Conservation (phyloP, 1,284 basidiomycete genomes). For the Ganoderma boninense region DNA sequence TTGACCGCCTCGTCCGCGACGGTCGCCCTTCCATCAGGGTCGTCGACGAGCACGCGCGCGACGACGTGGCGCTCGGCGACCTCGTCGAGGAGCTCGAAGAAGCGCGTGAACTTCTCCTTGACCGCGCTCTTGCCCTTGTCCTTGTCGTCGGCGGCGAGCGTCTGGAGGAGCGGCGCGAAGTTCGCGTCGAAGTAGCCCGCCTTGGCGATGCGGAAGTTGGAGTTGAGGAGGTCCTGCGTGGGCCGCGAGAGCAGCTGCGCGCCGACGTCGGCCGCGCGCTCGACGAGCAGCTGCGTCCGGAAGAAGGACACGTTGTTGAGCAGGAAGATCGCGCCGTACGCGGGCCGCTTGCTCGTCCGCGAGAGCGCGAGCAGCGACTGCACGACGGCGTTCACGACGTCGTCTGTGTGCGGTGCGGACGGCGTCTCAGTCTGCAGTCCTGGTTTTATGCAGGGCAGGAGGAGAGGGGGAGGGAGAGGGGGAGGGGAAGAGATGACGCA, state of each 20-base stretch:
- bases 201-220: constrained; percentile 78
- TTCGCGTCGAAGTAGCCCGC: constrained; percentile 84
- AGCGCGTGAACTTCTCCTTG: constrained; percentile 83
- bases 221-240: constrained; percentile 67
- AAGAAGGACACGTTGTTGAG: constrained; percentile 81
- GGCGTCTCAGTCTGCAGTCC: no score
- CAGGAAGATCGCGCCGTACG: constrained; percentile 77
- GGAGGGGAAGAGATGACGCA: constrained; percentile 45
- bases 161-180: constrained; percentile 77
- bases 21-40: constrained; percentile 61
- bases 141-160: constrained; percentile 72
- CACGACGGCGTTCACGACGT: constrained; percentile 70
- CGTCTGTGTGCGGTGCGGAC: constrained; percentile 54
- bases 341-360: constrained; percentile 67
- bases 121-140: constrained; percentile 67
- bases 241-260: constrained; percentile 67
- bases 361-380: constrained; percentile 68
- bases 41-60: constrained; percentile 75
- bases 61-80: constrained; percentile 75
- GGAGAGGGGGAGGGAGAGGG: not conserved
- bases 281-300: constrained; percentile 61
- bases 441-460: no score
- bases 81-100: constrained; percentile 81
- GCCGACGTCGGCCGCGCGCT: constrained; percentile 53
- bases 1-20: constrained; percentile 77